phyloP scores from a whole-genome alignment of 129 eudicot genomes.

The Calendula officinalis region DNA sequence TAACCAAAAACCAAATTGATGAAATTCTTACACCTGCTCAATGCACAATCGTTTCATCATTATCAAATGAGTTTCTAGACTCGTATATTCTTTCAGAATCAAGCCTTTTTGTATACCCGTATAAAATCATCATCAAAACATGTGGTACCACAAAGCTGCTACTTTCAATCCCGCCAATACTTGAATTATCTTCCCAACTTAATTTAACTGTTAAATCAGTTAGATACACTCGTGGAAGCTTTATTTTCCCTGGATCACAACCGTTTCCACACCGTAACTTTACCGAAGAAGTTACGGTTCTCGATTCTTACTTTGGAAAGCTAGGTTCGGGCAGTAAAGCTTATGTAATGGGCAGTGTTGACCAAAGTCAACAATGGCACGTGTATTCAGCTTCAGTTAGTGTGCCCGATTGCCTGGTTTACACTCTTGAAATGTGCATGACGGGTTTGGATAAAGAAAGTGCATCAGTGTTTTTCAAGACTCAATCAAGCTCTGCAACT shows the following conservation, averaged over 20 bases:
- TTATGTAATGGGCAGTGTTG: neutral
- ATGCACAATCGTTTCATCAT: constrained; percentile 43
- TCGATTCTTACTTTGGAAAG: neutral
- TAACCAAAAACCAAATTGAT: constrained; percentile 47
- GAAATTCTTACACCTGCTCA: constrained; percentile 51
- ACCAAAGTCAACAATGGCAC: neutral
- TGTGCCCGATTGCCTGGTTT: neutral
- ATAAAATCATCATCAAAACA: no score
- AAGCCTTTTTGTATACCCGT: no score
- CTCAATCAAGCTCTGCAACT: neutral
- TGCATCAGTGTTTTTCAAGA: neutral
- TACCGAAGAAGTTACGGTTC: neutral
- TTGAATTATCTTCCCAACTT: neutral
- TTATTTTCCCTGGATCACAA: neutral
- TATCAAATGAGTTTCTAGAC: constrained; percentile 46
- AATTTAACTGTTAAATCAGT: neutral
- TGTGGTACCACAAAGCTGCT: constrained; percentile 54
- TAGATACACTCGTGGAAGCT: neutral
- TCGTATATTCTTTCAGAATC: constrained; percentile 52
- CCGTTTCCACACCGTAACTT: neutral
- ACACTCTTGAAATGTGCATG: neutral
- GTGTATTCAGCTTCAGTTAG: neutral
- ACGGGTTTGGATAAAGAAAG: neutral
- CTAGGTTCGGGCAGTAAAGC: neutral
- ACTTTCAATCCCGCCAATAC: constrained; percentile 43